These are phyloP conservation scores for Pestalotiopsis sp. DNA, from an alignment of 2,329 filamentous ascomycete genomes.

Conservation along the genomic window DNA sequence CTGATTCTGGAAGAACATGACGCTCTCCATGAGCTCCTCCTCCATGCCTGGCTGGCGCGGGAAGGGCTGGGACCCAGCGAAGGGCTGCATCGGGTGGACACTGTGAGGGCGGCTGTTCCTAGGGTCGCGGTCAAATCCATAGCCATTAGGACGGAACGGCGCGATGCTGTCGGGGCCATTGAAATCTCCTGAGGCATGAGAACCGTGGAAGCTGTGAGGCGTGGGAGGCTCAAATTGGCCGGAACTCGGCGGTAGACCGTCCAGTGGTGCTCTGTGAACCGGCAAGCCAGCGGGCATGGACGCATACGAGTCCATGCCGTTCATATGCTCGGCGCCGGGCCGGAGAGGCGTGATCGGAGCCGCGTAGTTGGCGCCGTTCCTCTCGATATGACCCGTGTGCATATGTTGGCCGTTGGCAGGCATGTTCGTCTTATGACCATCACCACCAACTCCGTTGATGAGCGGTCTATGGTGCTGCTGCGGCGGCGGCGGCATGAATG, in stretches of 20 bases:
- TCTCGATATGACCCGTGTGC: slow-evolving; percentile 28
- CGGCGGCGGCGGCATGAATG: slow-evolving; percentile 49
- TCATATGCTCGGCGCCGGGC: slow-evolving; percentile 26
- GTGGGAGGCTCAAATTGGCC: slow-evolving; percentile 54
- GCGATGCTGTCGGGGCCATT: slow-evolving; percentile 41
- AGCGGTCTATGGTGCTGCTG: slow-evolving; percentile 24
- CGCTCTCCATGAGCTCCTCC: slow-evolving; percentile 28
- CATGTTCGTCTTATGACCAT: slow-evolving; percentile 15
- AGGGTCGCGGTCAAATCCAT: slow-evolving; percentile 10
- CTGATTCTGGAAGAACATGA: slow-evolving; percentile 37
- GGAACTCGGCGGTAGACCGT: slow-evolving; percentile 34
- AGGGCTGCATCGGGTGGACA: slow-evolving; percentile 27
- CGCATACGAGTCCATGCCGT: slow-evolving; percentile 28
- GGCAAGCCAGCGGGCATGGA: slow-evolving; percentile 22
- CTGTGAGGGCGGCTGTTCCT: slow-evolving; percentile 18
- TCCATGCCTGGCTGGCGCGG: slow-evolving; percentile 23
- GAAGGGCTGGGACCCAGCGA: slow-evolving; percentile 24
- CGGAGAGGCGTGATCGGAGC: slow-evolving; percentile 29
- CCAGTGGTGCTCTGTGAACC: slow-evolving; percentile 30
- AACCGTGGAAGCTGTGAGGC: slow-evolving; percentile 64
- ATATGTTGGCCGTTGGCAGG: slow-evolving; percentile 21
- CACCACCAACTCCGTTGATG: slow-evolving; percentile 27
- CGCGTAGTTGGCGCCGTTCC: slow-evolving; percentile 27
- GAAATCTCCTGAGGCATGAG: slow-evolving; percentile 56
- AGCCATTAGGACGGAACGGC: slow-evolving; percentile 41